These are phyloP conservation scores for Mycena epipterygia DNA, from an alignment of 768 basidiomycete genomes.

Conservation along the genomic window DNA sequence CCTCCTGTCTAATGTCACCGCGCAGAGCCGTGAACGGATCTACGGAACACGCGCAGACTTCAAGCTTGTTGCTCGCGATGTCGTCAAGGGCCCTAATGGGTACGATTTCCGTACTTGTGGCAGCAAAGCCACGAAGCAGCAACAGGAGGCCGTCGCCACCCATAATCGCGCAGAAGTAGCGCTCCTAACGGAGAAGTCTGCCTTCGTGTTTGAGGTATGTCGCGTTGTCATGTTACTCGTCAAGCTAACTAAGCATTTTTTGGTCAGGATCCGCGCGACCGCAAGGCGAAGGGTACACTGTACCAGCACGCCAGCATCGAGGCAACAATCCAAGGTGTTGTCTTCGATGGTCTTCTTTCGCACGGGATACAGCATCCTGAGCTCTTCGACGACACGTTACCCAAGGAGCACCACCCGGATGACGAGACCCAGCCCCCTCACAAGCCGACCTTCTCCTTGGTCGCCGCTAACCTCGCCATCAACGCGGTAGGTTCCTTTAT, in stretches of 20 bases:
- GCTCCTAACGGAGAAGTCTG: neutral
- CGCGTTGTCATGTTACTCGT: neutral
- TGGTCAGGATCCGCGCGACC: neutral
- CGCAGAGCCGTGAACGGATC: constrained; percentile 1
- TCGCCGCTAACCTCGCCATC: neutral
- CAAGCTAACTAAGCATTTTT: neutral
- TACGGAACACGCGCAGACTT: neutral
- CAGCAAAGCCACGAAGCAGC: constrained; percentile 1
- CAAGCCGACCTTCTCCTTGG: constrained; percentile 8
- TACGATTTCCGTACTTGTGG: neutral
- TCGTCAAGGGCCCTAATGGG: constrained; percentile 6
- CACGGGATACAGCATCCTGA: constrained; percentile 14
- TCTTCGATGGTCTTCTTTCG: neutral
- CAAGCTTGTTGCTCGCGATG: neutral
- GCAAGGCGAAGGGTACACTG: neutral
- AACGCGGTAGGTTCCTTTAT: neutral
- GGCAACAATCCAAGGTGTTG: neutral
- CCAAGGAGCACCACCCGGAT: neutral
- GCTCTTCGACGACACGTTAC: constrained; percentile 12
- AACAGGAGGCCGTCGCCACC: neutral
- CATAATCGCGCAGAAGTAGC: neutral
- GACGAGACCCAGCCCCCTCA: neutral
- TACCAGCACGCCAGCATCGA: neutral
- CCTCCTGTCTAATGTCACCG: neutral
- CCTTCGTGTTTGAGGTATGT: neutral